Conservation (phyloP, 495 filamentous ascomycete species). For the Penicillium subrubescens region DNA sequence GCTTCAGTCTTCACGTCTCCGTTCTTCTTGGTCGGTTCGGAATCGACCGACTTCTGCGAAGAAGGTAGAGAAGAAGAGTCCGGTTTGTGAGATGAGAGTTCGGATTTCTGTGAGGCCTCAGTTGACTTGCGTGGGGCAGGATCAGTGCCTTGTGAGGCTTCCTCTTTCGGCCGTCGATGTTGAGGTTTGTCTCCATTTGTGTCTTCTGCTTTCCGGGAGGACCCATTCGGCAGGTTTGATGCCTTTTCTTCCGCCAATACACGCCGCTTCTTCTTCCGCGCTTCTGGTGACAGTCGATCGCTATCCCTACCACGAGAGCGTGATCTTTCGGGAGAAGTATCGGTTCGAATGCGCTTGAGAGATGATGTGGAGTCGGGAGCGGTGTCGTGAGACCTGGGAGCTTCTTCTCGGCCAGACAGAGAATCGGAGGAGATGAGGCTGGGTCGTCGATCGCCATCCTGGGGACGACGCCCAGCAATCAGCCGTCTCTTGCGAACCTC, state of each 20-base stretch:
- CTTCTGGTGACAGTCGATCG: conserved; percentile 38
- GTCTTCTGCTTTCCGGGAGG: conserved; percentile 32
- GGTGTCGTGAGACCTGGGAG: conserved; percentile 35
- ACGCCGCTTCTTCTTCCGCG: conserved; percentile 52
- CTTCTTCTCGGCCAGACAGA: conserved; percentile 43
- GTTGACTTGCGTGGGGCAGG: conserved; percentile 10
- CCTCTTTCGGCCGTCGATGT: conserved; percentile 29
- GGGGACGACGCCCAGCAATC: conserved; percentile 47
- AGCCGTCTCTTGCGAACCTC: conserved; percentile 46
- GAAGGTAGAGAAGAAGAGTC: not conserved
- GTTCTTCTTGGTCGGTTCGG: conserved; percentile 33
- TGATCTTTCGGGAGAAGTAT: conserved; percentile 66
- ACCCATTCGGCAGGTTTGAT: conserved; percentile 35
- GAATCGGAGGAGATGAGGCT: conserved; percentile 49
- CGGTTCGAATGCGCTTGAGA: conserved; percentile 66
- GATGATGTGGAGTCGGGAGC: conserved; percentile 30
- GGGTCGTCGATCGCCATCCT: conserved; percentile 40
- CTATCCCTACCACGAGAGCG: conserved; percentile 51
- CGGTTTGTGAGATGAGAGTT: conserved; percentile 5
- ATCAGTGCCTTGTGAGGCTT: conserved; percentile 17
- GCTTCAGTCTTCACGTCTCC: conserved; percentile 29
- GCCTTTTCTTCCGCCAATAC: conserved; percentile 47
- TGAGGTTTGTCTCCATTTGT: conserved; percentile 28
- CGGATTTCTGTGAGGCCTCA: conserved; percentile 25
- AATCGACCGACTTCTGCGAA: conserved; percentile 13